phyloP scores from a whole-genome alignment of 495 filamentous ascomycete species.

The Penicillium lagena region DNA sequence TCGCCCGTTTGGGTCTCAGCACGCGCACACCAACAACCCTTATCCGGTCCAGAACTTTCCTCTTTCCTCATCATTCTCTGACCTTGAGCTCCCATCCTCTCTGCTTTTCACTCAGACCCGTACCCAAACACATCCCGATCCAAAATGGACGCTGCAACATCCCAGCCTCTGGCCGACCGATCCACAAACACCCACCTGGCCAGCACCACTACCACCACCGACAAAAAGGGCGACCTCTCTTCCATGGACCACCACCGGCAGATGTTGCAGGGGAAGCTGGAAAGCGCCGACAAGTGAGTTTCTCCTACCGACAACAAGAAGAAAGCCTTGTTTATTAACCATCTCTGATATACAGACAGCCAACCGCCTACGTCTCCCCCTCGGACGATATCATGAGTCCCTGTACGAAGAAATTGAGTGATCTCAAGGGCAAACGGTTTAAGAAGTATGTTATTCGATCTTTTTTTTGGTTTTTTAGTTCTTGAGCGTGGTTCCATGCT shows the following conservation, averaged over 20 bases:
- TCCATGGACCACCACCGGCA: slow-evolving; percentile 77
- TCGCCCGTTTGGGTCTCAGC: slow-evolving; percentile 10
- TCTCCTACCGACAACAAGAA: neutral
- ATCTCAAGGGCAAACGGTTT: slow-evolving; percentile 77
- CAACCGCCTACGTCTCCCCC: slow-evolving; percentile 76
- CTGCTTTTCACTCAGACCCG: neutral
- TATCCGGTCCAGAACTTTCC: slow-evolving; percentile 18
- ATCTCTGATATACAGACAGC: slow-evolving; percentile 16
- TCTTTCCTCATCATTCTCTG: neutral
- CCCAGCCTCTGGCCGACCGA: slow-evolving; percentile 35
- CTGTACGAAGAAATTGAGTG: slow-evolving; percentile 82
- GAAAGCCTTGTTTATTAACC: neutral
- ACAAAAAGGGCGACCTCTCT: slow-evolving; percentile 28
- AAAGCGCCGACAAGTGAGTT: slow-evolving; percentile 57
- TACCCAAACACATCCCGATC: neutral
- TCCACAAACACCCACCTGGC: slow-evolving; percentile 39
- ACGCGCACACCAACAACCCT: too few relatives aligned
- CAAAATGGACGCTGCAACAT: slow-evolving; percentile 30
- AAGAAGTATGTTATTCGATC: slow-evolving; percentile 35
- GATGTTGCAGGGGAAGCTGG: slow-evolving; percentile 64
- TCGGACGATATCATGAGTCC: slow-evolving; percentile 91
- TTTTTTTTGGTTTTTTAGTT: neutral
- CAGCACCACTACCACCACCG: slow-evolving; percentile 25
- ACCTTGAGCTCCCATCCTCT: neutral
- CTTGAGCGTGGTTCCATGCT: too few relatives aligned